These are phyloP conservation scores for Penicillium sp. DNA, from an alignment of 2,329 filamentous ascomycete genomes.

Conservation along the genomic window DNA sequence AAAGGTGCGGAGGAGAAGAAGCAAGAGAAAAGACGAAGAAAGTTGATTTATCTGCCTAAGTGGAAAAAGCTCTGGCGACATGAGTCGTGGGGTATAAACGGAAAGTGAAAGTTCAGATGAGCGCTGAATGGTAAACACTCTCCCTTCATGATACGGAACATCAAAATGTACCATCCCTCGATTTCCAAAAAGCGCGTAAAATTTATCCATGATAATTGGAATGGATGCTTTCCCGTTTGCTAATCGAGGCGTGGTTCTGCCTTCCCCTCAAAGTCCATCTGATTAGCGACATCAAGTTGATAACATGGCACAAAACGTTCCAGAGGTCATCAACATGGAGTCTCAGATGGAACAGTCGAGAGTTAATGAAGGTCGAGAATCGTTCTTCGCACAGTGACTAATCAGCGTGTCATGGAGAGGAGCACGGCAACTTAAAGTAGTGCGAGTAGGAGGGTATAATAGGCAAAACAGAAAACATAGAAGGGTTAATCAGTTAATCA, in stretches of 20 bases:
- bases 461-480: not conserved
- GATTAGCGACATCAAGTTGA: constrained; percentile 33
- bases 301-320: constrained; percentile 44
- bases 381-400: constrained; percentile 94
- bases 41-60: constrained; percentile 6
- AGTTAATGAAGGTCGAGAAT: constrained; percentile 48
- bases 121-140: not conserved
- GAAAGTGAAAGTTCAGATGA: not conserved
- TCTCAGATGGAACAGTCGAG: constrained; percentile 35
- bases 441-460: constrained; percentile 60
- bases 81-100: not conserved
- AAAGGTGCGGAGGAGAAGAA: not conserved
- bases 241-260: constrained; percentile 38
- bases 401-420: constrained; percentile 85
- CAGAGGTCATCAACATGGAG: constrained; percentile 26
- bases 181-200: constrained; percentile 35
- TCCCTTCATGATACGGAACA: not conserved
- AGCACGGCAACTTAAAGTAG: constrained; percentile 97
- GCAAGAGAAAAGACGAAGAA: not conserved
- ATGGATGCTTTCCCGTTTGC: constrained; percentile 24
- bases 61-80: not conserved
- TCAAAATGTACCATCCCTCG: constrained; percentile 35
- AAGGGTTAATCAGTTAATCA: constrained; percentile 22
- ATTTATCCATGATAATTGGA: constrained; percentile 19
- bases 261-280: constrained; percentile 38